Base-by-base conservation (phyloP, 306 rosid genomes). In the Dryas alaskensis region DNA sequence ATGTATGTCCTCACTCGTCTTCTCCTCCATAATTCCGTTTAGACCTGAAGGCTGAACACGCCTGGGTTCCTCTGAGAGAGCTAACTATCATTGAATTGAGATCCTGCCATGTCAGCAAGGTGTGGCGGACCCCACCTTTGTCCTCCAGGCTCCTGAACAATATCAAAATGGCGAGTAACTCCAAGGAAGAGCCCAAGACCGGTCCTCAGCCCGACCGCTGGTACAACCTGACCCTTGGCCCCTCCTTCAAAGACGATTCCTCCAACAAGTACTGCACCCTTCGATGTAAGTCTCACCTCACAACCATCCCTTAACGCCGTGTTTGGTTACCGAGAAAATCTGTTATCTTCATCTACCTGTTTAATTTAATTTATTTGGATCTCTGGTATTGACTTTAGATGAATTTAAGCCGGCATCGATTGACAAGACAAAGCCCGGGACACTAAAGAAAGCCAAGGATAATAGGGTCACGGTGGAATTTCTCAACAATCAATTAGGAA, bases 401-500 rank as follows among this genome's bases (percentile, higher is more conserved):
- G 98, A 91, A 76, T 91, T 91, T 66, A 93, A 93, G 60, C 98
- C 98, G 19, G 97, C 96, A 27, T 93, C 98, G 19, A 93, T 91
- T 27, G 98, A 93, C 67, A 91, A 89, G 84, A 79, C 84, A 55
- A 89, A 89, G 83, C 69, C 86, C 11, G 98, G 97, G 77, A 80
- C 83, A 60, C 77, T 93, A 51, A 83, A 84, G 75, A 91, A 93
- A 87, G 85, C 92, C 12, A 91, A 91, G 85, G 98, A 91, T 61
- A 91, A 91, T 69, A 84, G 97, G 80, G 89, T 86, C 44, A 81
- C 85, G 70, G 92, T 93, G 76, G 98, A 93, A 67, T 93, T 91
- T 78, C 93, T 86, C 74, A 94, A 89, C 88, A 91, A 91, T 46
- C 98, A 94, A 82, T 6, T 80, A 45, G 98, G 98, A 66, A 94